Conservation (phyloP, 2,329 filamentous ascomycete genomes). For the Alternaria tenuissima region DNA sequence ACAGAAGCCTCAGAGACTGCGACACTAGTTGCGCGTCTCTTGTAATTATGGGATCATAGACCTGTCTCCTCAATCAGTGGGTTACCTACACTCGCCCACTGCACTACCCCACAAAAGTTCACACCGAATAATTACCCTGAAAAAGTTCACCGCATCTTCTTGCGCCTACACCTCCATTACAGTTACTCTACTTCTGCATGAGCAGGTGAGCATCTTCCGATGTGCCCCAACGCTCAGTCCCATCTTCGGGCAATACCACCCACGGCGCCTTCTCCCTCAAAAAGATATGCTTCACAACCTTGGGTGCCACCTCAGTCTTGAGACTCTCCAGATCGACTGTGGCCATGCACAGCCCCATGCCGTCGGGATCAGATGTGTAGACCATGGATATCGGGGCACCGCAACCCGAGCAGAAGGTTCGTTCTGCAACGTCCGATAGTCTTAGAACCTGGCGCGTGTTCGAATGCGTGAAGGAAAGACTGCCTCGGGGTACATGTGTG, state of each 20-base stretch:
- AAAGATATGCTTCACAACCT: slow-evolving; percentile 55
- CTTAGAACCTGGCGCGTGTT: slow-evolving; percentile 43
- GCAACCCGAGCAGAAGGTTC: slow-evolving; percentile 57
- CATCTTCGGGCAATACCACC: slow-evolving; percentile 40
- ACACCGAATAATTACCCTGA: slow-evolving; percentile 5
- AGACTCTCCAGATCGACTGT: slow-evolving; percentile 55
- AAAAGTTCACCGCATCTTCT: slow-evolving; percentile 4
- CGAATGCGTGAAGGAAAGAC: slow-evolving; percentile 47
- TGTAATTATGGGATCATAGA: not conserved
- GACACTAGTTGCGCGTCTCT: not conserved
- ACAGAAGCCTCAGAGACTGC: not conserved
- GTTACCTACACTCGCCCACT: not conserved
- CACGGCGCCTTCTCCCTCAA: slow-evolving; percentile 51
- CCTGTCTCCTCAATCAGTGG: not conserved
- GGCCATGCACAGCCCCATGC: slow-evolving; percentile 50
- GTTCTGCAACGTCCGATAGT: slow-evolving; percentile 53
- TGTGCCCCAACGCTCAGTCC: slow-evolving; percentile 35
- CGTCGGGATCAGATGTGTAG: slow-evolving; percentile 46
- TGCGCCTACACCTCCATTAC: not conserved
- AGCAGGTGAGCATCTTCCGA: slow-evolving; percentile 29
- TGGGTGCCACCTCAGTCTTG: slow-evolving; percentile 36
- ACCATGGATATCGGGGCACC: slow-evolving; percentile 58
- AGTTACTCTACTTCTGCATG: not conserved
- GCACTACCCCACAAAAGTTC: slow-evolving; percentile 3
- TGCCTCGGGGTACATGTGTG: slow-evolving; percentile 44